phyloP scores from a whole-genome alignment of 805 yeast genomes.

The Starmerella asiatica region DNA sequence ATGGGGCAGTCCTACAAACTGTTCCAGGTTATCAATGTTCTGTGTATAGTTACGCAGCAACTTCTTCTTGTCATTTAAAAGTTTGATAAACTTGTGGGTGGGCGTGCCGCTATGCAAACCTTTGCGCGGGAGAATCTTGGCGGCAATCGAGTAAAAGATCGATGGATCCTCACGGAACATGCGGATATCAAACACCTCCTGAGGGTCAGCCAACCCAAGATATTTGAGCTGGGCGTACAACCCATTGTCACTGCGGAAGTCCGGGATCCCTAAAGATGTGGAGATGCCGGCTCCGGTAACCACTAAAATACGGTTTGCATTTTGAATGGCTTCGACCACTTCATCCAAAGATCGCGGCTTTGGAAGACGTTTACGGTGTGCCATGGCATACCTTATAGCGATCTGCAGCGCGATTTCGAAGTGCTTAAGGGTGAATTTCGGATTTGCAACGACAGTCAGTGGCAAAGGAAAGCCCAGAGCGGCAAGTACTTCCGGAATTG shows the following conservation, averaged over 20 bases:
- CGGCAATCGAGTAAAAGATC: constrained; percentile 76
- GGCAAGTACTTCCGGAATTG: constrained; percentile 42
- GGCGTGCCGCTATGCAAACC: constrained; percentile 40
- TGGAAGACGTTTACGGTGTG: constrained; percentile 17
- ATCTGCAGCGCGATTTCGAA: constrained; percentile 21
- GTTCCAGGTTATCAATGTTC: constrained; percentile 77
- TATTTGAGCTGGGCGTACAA: constrained; percentile 56
- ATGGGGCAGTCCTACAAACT: constrained; percentile 55
- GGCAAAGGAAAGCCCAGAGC: constrained; percentile 48
- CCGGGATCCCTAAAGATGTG: constrained; percentile 82
- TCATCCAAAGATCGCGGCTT: constrained; percentile 38
- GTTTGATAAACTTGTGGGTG: constrained; percentile 62
- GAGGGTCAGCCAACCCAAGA: constrained; percentile 72
- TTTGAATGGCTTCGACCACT: constrained; percentile 39
- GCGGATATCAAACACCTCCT: constrained; percentile 68
- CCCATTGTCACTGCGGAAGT: constrained; percentile 80
- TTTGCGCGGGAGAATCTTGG: constrained; percentile 67
- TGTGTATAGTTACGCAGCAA: constrained; percentile 77
- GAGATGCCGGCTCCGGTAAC: constrained; percentile 91
- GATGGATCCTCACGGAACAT: constrained; percentile 64
- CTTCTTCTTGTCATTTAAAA: constrained; percentile 63
- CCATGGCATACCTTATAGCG: constrained; percentile 15
- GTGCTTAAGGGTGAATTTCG: constrained; percentile 9
- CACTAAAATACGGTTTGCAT: constrained; percentile 51
- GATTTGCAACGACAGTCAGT: constrained; percentile 13